phyloP scores from a whole-genome alignment of 1,284 basidiomycete genomes.

The Papiliotrema terrestris region DNA sequence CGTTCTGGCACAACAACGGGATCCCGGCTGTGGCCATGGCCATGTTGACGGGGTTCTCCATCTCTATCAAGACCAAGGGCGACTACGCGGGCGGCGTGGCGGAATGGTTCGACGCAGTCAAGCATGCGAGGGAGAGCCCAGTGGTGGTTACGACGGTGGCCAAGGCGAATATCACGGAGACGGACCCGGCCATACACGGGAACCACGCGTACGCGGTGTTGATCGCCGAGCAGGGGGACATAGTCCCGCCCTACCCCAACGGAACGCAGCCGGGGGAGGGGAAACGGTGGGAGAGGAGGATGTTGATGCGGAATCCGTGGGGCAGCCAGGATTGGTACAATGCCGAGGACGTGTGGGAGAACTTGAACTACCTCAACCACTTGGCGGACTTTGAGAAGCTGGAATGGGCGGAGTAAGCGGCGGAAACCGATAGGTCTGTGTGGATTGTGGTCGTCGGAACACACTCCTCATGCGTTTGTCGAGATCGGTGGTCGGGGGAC shows the following conservation, averaged over 20 bases:
- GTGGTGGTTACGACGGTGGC: conserved; percentile 23
- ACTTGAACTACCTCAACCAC: conserved; percentile 16
- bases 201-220: conserved; percentile 32
- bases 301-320: conserved; percentile 30
- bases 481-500: no score
- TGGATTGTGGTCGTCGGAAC: no score
- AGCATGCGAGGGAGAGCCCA: conserved; percentile 14
- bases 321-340: conserved; percentile 21
- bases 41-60: conserved; percentile 22
- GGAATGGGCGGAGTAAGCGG: not conserved
- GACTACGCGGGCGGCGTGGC: conserved; percentile 7
- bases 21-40: conserved; percentile 14
- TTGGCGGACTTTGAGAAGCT: conserved; percentile 6
- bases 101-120: conserved; percentile 14
- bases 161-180: conserved; percentile 6
- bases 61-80: not conserved
- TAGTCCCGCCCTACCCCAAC: not conserved
- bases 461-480: no score
- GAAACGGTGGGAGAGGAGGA: conserved; percentile 13
- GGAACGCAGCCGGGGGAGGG: not conserved
- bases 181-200: conserved; percentile 10
- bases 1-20: conserved; percentile 12
- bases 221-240: conserved; percentile 5
- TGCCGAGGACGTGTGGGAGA: conserved; percentile 17
- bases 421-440: no score